Evolutionary conservation across 495 filamentous ascomycete species (phyloP).

Genomic region (Penicillium psychrofluorescens): DNA sequence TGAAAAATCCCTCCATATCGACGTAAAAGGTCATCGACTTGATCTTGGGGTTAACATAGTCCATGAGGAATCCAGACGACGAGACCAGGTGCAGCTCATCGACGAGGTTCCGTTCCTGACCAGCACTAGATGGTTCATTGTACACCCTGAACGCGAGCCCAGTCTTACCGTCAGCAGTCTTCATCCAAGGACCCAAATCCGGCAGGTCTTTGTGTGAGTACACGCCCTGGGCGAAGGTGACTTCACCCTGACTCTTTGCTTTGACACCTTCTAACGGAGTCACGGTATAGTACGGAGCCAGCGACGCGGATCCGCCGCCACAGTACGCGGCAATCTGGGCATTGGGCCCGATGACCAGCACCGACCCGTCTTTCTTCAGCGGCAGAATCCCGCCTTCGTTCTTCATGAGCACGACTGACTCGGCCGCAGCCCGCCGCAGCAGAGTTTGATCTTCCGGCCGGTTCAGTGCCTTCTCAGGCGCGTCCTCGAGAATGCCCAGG

Average conservation of each 20-base stretch:
- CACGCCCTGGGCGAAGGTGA: slow-evolving; percentile 40
- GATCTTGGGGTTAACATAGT: slow-evolving; percentile 54
- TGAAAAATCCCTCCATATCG: slow-evolving; percentile 52
- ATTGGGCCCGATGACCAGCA: slow-evolving; percentile 78
- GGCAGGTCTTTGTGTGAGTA: slow-evolving; percentile 58
- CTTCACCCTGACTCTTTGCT: slow-evolving; percentile 42
- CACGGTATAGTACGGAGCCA: slow-evolving; percentile 73
- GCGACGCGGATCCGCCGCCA: slow-evolving; percentile 73
- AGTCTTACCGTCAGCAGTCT: slow-evolving; percentile 37
- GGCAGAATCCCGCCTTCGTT: slow-evolving; percentile 63
- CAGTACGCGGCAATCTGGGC: slow-evolving; percentile 68
- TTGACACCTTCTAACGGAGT: slow-evolving; percentile 62
- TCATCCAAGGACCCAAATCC: slow-evolving; percentile 42
- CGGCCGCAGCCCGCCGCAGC: slow-evolving; percentile 58
- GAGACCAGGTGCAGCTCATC: slow-evolving; percentile 49
- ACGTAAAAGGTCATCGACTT: slow-evolving; percentile 49
- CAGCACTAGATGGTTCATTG: slow-evolving; percentile 42
- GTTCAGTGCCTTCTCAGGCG: slow-evolving; percentile 55
- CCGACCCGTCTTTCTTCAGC: slow-evolving; percentile 51
- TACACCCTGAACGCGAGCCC: slow-evolving; percentile 56
- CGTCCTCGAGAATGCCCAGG: slow-evolving; percentile 52
- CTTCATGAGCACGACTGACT: slow-evolving; percentile 73
- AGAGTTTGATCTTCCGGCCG: slow-evolving; percentile 57
- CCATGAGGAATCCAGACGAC: slow-evolving; percentile 52
- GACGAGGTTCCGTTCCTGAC: slow-evolving; percentile 36